These are phyloP conservation scores for Chara braunii DNA, from an alignment of 139 green algal species.

Conservation along the genomic window DNA sequence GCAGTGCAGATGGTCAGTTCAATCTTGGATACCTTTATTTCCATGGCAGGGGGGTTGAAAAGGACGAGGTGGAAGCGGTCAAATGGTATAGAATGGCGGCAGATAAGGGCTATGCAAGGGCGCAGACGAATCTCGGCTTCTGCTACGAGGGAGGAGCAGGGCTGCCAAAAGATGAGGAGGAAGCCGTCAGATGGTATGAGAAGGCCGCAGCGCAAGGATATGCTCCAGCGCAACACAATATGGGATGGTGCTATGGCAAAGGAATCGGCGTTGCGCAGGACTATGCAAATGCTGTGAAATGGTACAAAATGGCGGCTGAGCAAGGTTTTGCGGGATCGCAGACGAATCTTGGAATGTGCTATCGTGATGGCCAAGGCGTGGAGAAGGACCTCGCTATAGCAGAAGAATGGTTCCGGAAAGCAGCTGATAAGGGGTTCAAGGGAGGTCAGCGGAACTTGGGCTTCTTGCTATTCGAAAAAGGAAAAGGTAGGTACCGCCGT, in stretches of 20 bases:
- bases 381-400: conserved; percentile 21
- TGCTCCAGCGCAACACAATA: neutral
- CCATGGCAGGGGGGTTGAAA: neutral
- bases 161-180: conserved; percentile 6
- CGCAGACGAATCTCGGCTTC: conserved; percentile 5
- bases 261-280: conserved; percentile 7
- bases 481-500: no score
- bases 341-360: conserved; percentile 32
- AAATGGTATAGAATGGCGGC: conserved; percentile 17
- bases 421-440: conserved; percentile 17
- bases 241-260: neutral
- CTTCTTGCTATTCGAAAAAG: no score
- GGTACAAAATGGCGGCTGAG: conserved; percentile 35
- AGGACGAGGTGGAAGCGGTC: conserved; percentile 10
- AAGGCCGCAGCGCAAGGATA: conserved; percentile 23
- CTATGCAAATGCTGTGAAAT: conserved; percentile 31
- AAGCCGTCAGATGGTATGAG: conserved; percentile 1
- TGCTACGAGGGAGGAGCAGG: conserved; percentile 20
- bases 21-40: conserved; percentile 23
- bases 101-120: neutral
- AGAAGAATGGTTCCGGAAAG: conserved; percentile 26
- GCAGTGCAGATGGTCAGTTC: conserved; percentile 10
- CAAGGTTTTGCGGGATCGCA: conserved; percentile 23
- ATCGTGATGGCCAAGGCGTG: conserved; percentile 13
- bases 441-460: conserved; percentile 3